Evolutionary conservation across 2,329 filamentous ascomycete species (phyloP).

Genomic region (Sclerotinia borealis): DNA sequence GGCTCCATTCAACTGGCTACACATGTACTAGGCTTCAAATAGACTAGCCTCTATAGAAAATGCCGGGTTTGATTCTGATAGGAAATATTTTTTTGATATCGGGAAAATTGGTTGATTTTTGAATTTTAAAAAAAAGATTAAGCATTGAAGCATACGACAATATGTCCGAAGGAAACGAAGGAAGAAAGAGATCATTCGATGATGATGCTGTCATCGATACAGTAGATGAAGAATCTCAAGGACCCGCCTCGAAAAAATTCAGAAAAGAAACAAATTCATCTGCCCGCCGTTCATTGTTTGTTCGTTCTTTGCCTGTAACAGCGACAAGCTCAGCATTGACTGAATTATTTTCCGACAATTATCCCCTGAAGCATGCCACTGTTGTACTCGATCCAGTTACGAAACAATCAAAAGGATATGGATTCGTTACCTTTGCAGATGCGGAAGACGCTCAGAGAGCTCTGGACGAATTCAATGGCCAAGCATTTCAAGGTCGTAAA

Average conservation of each 20-base stretch:
- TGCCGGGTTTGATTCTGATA: not conserved
- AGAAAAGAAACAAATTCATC: slow-evolving; percentile 47
- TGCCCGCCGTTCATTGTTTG: slow-evolving; percentile 68
- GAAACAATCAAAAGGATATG: slow-evolving; percentile 84
- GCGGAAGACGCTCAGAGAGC: slow-evolving; percentile 82
- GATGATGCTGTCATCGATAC: slow-evolving; percentile 17
- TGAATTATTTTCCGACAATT: slow-evolving; percentile 88
- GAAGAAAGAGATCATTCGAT: slow-evolving; percentile 27
- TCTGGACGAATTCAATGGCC: slow-evolving; percentile 72
- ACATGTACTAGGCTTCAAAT: not conserved
- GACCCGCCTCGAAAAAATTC: slow-evolving; percentile 46
- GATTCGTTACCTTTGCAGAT: slow-evolving; percentile 95
- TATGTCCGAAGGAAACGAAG: slow-evolving; percentile 16
- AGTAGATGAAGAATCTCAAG: slow-evolving; percentile 17
- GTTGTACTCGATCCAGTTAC: slow-evolving; percentile 81
- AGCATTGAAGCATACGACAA: slow-evolving; percentile 11
- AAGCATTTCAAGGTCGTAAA: slow-evolving; percentile 70
- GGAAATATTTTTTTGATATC: slow-evolving; percentile 11
- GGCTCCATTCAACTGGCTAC: not conserved
- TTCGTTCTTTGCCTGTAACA: slow-evolving; percentile 73
- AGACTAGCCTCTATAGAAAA: not conserved
- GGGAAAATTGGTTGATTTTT: slow-evolving; percentile 3
- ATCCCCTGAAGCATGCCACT: slow-evolving; percentile 92
- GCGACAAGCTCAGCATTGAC: slow-evolving; percentile 79
- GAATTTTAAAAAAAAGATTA: not conserved